Percentiles rank a stretch among this genome's conserved stretches.
phyloP scores from a whole-genome alignment of 192 early-diverging fungal genomes.

The Chytriomyces confervae region DNA sequence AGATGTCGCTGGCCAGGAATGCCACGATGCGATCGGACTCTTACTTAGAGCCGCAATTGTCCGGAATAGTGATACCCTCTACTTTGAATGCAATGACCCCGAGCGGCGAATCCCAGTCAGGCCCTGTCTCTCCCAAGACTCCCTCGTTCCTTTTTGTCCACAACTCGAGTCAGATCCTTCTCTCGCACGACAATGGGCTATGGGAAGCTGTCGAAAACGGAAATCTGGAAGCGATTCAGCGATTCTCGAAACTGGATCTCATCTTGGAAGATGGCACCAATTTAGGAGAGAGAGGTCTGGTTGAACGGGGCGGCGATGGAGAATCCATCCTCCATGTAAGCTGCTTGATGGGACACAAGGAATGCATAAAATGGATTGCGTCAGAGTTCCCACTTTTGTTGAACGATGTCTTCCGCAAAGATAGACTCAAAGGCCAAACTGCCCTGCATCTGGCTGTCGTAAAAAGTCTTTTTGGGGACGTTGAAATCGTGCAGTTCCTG shows the following conservation, averaged over 20 bases:
- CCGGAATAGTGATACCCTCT: too few species aligned
- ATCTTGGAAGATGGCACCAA: constrained; percentile 2
- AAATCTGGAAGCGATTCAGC: not conserved
- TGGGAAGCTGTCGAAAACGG: constrained; percentile 19
- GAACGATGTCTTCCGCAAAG: constrained; percentile 14
- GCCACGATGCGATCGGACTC: too few species aligned
- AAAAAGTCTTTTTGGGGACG: constrained; percentile 21
- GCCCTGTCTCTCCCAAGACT: too few species aligned
- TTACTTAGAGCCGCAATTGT: too few species aligned
- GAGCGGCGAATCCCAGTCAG: too few species aligned
- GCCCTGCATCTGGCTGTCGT: constrained; percentile 29
- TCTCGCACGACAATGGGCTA: constrained; percentile 6
- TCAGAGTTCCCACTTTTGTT: constrained; percentile 8
- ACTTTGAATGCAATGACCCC: too few species aligned
- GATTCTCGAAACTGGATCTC: not conserved
- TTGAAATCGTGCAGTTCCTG: constrained; percentile 22
- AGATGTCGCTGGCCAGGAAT: too few species aligned
- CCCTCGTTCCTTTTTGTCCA: constrained; percentile 4
- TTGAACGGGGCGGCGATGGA: constrained; percentile 16
- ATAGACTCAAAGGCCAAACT: constrained; percentile 17
- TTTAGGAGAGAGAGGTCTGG: constrained; percentile 4
- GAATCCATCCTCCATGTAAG: constrained; percentile 29
- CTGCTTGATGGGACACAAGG: constrained; percentile 17
- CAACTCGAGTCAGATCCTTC: not conserved
- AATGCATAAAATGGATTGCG: constrained; percentile 21